Conservation (phyloP, 352 stramenopile genomes). For the Globisporangium viniferum region DNA sequence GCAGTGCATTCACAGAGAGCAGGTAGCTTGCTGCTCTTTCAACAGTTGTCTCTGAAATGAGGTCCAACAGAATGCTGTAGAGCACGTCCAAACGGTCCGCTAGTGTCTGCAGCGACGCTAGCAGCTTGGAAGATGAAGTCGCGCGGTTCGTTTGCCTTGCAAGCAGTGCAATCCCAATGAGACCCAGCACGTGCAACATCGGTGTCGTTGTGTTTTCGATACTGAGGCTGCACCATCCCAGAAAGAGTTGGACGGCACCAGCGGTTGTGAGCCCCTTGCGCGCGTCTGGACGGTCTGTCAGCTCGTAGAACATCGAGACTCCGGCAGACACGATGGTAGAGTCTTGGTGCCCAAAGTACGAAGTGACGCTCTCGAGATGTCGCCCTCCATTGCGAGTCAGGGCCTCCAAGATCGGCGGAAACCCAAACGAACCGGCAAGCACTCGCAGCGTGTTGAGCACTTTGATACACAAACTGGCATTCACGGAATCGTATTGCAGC, state of each 20-base stretch:
- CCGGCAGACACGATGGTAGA: constrained; percentile 30
- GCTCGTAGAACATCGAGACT: constrained; percentile 55
- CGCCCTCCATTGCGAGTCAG: constrained; percentile 55
- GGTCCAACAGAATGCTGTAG: constrained; percentile 44
- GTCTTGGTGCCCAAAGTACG: constrained; percentile 38
- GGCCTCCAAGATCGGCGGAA: constrained; percentile 46
- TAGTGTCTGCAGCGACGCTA: constrained; percentile 30
- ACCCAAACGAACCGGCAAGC: constrained; percentile 46
- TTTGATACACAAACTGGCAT: constrained; percentile 26
- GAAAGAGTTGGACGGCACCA: constrained; percentile 45
- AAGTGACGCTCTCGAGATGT: constrained; percentile 40
- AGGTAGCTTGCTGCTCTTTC: constrained; percentile 40
- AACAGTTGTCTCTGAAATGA: constrained; percentile 27
- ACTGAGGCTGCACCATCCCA: constrained; percentile 34
- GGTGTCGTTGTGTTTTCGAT: constrained; percentile 27
- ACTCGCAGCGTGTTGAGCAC: constrained; percentile 40
- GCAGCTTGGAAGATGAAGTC: constrained; percentile 20
- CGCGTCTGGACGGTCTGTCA: constrained; percentile 48
- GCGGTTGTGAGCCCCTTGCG: constrained; percentile 61
- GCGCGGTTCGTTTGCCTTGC: constrained; percentile 34
- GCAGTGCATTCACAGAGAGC: constrained; percentile 35
- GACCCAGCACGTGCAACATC: constrained; percentile 37
- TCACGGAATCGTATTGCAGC: constrained; percentile 2
- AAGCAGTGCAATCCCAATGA: constrained; percentile 49
- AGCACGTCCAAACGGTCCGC: constrained; percentile 34